Evolutionary conservation across 352 stramenopile genomes (phyloP).

Genomic region (Globisporangium takayamanum): DNA sequence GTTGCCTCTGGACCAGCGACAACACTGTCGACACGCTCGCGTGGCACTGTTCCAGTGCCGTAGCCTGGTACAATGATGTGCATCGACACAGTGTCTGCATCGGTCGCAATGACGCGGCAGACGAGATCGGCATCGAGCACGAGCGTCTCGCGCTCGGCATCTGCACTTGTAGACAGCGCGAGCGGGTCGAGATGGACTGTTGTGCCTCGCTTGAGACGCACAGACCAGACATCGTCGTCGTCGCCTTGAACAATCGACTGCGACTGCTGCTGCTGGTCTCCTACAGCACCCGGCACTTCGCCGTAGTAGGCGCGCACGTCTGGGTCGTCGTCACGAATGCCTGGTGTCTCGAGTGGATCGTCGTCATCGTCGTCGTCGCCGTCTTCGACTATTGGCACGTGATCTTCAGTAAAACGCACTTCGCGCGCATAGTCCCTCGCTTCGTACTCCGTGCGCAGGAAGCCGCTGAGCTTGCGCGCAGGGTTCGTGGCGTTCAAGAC

Average conservation of each 20-base stretch:
- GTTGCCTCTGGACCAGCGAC: not conserved
- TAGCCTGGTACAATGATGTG: not conserved
- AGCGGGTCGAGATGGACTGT: not conserved
- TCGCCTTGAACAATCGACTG: too few relatives aligned
- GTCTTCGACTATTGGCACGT: not conserved
- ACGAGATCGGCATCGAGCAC: not conserved
- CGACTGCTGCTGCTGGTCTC: not conserved
- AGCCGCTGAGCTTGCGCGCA: constrained; percentile 14
- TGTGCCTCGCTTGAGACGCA: not conserved
- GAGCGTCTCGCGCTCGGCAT: not conserved
- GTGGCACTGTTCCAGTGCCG: not conserved
- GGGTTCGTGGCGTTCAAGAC: constrained; percentile 18
- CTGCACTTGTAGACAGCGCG: not conserved
- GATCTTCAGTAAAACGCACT: not conserved
- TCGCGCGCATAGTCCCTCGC: not conserved
- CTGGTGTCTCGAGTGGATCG: not conserved
- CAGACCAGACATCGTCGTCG: not conserved
- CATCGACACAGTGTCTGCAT: not conserved
- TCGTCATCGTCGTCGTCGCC: not conserved
- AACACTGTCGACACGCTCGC: not conserved
- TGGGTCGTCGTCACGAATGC: not conserved
- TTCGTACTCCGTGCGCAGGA: not conserved
- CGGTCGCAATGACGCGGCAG: not conserved
- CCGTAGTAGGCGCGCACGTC: constrained; percentile 1
- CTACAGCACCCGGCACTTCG: not conserved